phyloP scores from a whole-genome alignment of 176 grass and related monocot genomes.

The Paspalum vaginatum region DNA sequence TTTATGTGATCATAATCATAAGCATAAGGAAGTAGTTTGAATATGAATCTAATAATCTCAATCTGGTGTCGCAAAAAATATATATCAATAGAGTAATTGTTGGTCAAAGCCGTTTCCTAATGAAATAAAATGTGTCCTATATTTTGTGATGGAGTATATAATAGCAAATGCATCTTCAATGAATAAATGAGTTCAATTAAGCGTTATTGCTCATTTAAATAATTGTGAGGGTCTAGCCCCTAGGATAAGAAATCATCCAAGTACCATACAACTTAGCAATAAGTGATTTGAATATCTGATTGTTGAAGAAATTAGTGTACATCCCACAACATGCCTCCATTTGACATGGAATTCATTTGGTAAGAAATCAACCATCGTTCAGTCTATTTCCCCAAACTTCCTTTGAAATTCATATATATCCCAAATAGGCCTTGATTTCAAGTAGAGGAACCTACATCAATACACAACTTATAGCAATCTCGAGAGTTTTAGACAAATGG shows the following conservation, averaged over 20 bases:
- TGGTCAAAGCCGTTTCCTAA: no score
- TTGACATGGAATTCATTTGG: conserved; percentile 12
- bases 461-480: conserved; percentile 22
- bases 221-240: neutral
- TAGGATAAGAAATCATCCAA: conserved; percentile 6
- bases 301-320: neutral
- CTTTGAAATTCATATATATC: neutral
- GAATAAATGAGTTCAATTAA: neutral
- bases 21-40: no score
- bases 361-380: neutral
- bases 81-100: no score
- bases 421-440: neutral
- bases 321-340: neutral
- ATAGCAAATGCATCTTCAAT: neutral
- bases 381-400: neutral
- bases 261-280: neutral
- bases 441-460: neutral
- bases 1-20: no score
- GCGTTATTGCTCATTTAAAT: neutral
- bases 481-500: neutral
- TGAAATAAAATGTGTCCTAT: no score
- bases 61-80: no score
- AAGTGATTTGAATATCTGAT: neutral
- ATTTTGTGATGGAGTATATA: neutral
- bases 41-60: no score